Conservation (phyloP, 352 stramenopile species). For the Sclerospora graminicola region DNA sequence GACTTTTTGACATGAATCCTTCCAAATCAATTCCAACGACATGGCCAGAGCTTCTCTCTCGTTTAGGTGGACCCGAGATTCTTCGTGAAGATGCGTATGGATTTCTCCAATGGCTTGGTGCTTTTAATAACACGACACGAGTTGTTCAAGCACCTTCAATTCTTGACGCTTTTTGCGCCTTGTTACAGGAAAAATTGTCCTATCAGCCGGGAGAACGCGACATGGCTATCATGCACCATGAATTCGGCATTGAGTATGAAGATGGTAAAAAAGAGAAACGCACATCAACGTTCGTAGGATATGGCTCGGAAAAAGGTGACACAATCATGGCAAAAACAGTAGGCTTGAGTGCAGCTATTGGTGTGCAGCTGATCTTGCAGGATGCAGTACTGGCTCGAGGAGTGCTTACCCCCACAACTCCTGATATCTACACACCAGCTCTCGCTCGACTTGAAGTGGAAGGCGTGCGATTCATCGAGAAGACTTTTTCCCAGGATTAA, state of each 20-base stretch:
- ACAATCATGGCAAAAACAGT: conserved; percentile 95
- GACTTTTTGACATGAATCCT: conserved; percentile 76
- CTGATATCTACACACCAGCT: conserved; percentile 84
- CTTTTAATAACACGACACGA: conserved; percentile 41
- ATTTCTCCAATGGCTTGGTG: conserved; percentile 74
- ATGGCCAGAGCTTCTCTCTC: conserved; percentile 80
- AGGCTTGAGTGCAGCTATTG: conserved; percentile 89
- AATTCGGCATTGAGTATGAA: conserved; percentile 72
- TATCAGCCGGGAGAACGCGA: conserved; percentile 89
- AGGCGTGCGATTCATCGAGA: conserved; percentile 83
- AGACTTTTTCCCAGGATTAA: conserved; percentile 40
- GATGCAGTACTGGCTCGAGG: conserved; percentile 73
- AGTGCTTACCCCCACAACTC: conserved; percentile 84
- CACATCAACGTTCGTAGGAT: conserved; percentile 87
- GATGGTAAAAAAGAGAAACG: conserved; percentile 82
- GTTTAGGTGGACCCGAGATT: conserved; percentile 16
- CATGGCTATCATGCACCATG: conserved; percentile 92
- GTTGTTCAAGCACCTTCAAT: conserved; percentile 44
- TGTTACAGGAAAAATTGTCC: conserved; percentile 85
- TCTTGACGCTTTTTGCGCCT: conserved; percentile 76
- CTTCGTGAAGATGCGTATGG: conserved; percentile 41
- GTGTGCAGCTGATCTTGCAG: conserved; percentile 90
- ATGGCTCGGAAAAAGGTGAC: conserved; percentile 83
- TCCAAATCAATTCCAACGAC: conserved; percentile 35
- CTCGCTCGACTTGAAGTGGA: conserved; percentile 79